Base-by-base conservation (phyloP, 2,329 filamentous ascomycete genomes). In the Hypomyces perniciosus region DNA sequence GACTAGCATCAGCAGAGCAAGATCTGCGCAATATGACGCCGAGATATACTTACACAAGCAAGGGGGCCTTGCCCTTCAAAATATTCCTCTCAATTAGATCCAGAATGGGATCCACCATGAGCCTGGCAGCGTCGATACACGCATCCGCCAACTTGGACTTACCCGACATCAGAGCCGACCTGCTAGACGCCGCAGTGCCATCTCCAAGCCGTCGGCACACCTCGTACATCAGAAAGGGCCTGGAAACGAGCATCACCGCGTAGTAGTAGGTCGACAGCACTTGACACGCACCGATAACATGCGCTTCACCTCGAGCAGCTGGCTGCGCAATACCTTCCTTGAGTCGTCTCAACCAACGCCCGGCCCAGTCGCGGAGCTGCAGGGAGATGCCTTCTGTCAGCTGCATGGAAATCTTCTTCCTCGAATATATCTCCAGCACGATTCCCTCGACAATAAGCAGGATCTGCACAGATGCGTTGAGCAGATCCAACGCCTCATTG, bases 221-320 rank as follows among this genome's bases (percentile, higher is more conserved):
- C 59, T 80, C 77, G 44, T 77, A 78, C 76, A 80, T 79, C 6
- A 80, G 66, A 46, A 80, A 80, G 0, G 77, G 77, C 1, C 77
- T 66, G 0, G 77, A 77, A 0, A 80, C 76, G 3, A 80, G 67
- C 67, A 80, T 80, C n/a, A 80, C 77, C 1, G 76, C 74, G 52
- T 80, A 80, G 59, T 79, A 79, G 50, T 80, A 80, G 2, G 76
- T 74, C 1, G 73, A 69, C 6, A 80, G 59, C 0, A 78, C 71
- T 59, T 78, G 76, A 29, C 75, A 78, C 0, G 76, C 76, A 1
- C 76, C 77, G 6, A 70, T 69, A 0, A 68, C 61, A 48, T 69
- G 65, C 0, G 63, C 61, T 9, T 66, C 54, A 4, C 41, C 60
- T 51, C 4, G 60, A 44, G 0, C n/a, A 39, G 13, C 57, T 40